A percentile compares a stretch with the other conserved stretches of the same genome.
Conservation (phyloP, 495 filamentous ascomycete species). For the Rostrohypoxylon terebratum region DNA sequence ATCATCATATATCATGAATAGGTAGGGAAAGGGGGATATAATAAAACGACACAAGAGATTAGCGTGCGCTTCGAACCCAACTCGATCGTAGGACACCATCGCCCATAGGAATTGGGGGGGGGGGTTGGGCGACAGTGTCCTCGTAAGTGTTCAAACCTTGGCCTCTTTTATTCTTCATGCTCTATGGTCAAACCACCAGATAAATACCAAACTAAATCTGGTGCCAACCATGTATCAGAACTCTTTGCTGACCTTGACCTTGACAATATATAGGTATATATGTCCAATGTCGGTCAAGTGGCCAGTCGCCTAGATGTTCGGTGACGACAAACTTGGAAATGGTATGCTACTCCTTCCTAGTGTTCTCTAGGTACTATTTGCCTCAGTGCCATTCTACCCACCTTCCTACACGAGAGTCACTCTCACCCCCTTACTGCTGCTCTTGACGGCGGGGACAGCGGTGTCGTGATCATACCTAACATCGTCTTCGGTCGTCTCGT, state of each 20-base stretch:
- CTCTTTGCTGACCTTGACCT: not conserved
- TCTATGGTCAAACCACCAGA: not conserved
- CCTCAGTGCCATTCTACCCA: not conserved
- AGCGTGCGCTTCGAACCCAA: not conserved
- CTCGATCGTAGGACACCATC: too few species aligned
- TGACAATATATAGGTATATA: not conserved
- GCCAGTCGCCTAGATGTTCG: not conserved
- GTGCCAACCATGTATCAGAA: not conserved
- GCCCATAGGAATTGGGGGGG: too few species aligned
- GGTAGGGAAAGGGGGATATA: not conserved
- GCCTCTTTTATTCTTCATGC: not conserved
- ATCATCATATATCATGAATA: not conserved
- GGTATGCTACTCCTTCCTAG: not conserved
- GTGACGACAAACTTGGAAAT: not conserved
- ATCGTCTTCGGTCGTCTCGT: slow-evolving; percentile 45
- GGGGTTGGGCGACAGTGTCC: too few species aligned
- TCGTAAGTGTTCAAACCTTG: not conserved
- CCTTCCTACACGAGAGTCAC: slow-evolving; percentile 33
- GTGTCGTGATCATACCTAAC: slow-evolving; percentile 42
- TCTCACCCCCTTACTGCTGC: slow-evolving; percentile 42
- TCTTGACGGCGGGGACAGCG: slow-evolving; percentile 21
- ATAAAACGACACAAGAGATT: not conserved
- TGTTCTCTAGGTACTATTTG: not conserved
- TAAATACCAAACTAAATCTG: not conserved
- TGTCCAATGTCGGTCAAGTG: not conserved